Percentiles rank a stretch among this genome's conserved stretches.
Evolutionary conservation across 208 protist species (phyloP).

Genomic region (Leishmania tarentolae): DNA sequence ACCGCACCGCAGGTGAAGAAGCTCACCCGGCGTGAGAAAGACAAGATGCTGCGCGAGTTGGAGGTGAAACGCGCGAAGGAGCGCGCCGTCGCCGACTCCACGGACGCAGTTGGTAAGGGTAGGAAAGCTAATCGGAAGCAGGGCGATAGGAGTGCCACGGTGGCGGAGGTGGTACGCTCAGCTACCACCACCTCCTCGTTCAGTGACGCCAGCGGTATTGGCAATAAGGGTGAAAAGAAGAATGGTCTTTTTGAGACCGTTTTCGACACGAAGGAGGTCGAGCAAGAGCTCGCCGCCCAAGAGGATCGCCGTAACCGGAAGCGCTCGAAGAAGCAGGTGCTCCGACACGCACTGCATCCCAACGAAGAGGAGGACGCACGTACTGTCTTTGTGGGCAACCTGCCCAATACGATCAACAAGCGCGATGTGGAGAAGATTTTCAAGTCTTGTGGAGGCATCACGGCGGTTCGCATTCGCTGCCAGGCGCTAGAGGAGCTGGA

Average conservation of each 20-base stretch:
- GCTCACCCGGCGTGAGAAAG: constrained; percentile 75
- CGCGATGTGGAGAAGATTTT: constrained; percentile 79
- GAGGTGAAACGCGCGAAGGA: constrained; percentile 32
- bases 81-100: neutral
- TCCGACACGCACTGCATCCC: constrained; percentile 76
- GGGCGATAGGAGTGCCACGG: constrained; percentile 9
- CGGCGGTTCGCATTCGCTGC: constrained; percentile 75
- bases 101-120: neutral
- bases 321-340: constrained; percentile 56
- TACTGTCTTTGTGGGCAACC: constrained; percentile 91
- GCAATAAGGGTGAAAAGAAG: neutral
- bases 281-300: constrained; percentile 30
- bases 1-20: constrained; percentile 86
- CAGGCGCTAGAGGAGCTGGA: constrained; percentile 65
- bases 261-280: constrained; percentile 45
- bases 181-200: constrained; percentile 10
- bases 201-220: neutral
- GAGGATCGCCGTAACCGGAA: constrained; percentile 36
- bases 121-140: constrained; percentile 12
- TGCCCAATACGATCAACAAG: constrained; percentile 82
- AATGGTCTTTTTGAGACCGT: constrained; percentile 50
- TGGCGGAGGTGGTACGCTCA: constrained; percentile 21
- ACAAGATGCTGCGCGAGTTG: constrained; percentile 43
- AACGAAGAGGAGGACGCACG: constrained; percentile 87
- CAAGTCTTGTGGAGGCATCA: constrained; percentile 77